Evolutionary conservation across 2,329 filamentous ascomycete species (phyloP).

Genomic region (Gnomoniopsis smithogilvyi): DNA sequence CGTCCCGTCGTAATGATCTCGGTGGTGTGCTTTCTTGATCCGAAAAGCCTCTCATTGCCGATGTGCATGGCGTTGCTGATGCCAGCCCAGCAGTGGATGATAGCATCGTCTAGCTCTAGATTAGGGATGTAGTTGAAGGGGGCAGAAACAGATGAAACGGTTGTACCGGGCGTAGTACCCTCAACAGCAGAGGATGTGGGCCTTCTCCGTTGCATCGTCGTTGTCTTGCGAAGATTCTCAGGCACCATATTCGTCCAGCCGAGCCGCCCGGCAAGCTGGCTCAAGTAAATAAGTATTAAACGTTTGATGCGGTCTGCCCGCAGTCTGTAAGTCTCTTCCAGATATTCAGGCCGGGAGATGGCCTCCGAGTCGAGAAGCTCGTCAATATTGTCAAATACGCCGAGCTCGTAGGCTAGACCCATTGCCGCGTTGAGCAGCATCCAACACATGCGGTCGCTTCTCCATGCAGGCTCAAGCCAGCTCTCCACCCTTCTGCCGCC

Average conservation of each 20-base stretch:
- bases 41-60: constrained; percentile 85
- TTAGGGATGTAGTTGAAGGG: constrained; percentile 65
- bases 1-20: constrained; percentile 82
- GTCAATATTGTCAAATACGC: constrained; percentile 89
- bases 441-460: constrained; percentile 95
- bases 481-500: constrained; percentile 86
- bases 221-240: constrained; percentile 54
- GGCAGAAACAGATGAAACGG: constrained; percentile 52
- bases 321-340: constrained; percentile 74
- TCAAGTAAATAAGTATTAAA: constrained; percentile 84
- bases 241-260: constrained; percentile 95
- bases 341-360: constrained; percentile 62
- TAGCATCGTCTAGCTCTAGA: constrained; percentile 64
- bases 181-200: constrained; percentile 39
- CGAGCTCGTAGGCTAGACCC: constrained; percentile 87
- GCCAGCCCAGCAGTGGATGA: constrained; percentile 87
- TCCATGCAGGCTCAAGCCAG: constrained; percentile 95
- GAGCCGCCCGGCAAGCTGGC: constrained; percentile 87
- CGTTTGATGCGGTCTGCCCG: constrained; percentile 80
- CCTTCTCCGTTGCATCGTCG: constrained; percentile 44
- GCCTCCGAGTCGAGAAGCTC: constrained; percentile 60
- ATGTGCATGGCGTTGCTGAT: constrained; percentile 91
- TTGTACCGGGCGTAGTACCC: constrained; percentile 59
- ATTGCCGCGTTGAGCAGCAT: constrained; percentile 92
- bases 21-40: constrained; percentile 81